Percentiles rank a stretch among this genome's conserved stretches.
Evolutionary conservation across 2,329 filamentous ascomycete species (phyloP).

Genomic region (Myriosclerotinia scirpicola): DNA sequence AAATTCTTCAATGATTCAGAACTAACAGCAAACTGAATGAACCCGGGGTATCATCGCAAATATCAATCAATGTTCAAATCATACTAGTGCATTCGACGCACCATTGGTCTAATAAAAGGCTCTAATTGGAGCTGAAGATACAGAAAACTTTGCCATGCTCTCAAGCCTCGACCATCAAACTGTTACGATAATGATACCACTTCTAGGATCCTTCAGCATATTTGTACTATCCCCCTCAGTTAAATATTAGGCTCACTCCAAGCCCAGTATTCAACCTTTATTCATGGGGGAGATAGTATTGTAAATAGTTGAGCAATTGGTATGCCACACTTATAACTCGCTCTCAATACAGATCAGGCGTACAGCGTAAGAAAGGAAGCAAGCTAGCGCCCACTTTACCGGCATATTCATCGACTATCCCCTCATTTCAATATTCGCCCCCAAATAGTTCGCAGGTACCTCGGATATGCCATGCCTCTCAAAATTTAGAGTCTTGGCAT

Average conservation of each 20-base stretch:
- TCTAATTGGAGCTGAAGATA: not conserved
- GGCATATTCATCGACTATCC: constrained; percentile 3
- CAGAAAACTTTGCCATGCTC: not conserved
- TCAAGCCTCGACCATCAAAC: not conserved
- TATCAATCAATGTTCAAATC: not conserved
- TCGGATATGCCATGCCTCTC: constrained; percentile 8
- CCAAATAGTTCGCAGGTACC: constrained; percentile 11
- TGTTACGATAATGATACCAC: not conserved
- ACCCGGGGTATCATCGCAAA: not conserved
- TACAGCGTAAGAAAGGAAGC: constrained; percentile 1
- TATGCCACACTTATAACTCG: not conserved
- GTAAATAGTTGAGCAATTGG: constrained; percentile 15
- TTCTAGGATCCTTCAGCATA: not conserved
- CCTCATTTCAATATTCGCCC: constrained; percentile 14
- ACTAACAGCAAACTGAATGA: not conserved
- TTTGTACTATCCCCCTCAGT: too few relatives aligned
- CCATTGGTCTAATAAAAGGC: not conserved
- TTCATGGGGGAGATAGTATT: too few relatives aligned
- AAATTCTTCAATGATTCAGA: constrained; percentile 3
- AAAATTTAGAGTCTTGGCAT: constrained; percentile 13
- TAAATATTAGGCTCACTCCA: too few relatives aligned
- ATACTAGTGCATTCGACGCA: not conserved
- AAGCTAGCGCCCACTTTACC: constrained; percentile 7
- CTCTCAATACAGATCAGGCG: not conserved
- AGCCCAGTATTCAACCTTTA: too few relatives aligned